Evolutionary conservation across 2,329 filamentous ascomycete genomes (phyloP).

Genomic region (Hypoxylon sp.): DNA sequence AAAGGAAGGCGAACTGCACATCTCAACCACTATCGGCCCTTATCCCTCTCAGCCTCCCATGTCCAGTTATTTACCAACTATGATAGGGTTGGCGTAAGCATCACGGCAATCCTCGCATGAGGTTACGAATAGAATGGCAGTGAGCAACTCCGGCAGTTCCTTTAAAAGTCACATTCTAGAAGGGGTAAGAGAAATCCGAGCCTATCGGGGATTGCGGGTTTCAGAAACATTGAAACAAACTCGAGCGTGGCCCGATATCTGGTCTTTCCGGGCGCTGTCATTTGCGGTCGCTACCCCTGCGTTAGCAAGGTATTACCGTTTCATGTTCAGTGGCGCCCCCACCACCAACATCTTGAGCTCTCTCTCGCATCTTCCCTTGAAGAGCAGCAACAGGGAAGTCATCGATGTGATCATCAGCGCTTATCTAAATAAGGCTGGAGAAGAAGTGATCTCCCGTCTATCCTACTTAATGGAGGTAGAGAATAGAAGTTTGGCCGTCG

Average conservation of each 20-base stretch:
- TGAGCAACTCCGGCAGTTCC: constrained; percentile 10
- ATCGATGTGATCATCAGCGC: constrained; percentile 33
- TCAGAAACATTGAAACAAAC: constrained; percentile 39
- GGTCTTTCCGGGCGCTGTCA: constrained; percentile 6
- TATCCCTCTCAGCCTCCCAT: constrained; percentile 12
- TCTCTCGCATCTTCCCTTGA: constrained; percentile 22
- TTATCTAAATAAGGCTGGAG: constrained; percentile 29
- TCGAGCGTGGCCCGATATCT: constrained; percentile 24
- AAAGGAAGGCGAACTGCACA: constrained; percentile 7
- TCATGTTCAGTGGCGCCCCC: constrained; percentile 32
- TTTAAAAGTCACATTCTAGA: constrained; percentile 13
- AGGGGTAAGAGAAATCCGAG: constrained; percentile 25
- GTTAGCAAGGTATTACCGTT: constrained; percentile 31
- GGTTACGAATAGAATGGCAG: constrained; percentile 19
- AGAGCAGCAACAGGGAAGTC: constrained; percentile 28
- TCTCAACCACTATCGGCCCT: constrained; percentile 5
- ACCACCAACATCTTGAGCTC: constrained; percentile 24
- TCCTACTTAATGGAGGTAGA: constrained; percentile 15
- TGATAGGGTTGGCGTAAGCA: constrained; percentile 12
- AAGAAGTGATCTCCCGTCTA: constrained; percentile 21
- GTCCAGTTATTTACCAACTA: constrained; percentile 6
- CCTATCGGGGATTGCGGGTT: constrained; percentile 29
- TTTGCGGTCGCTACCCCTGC: constrained; percentile 26
- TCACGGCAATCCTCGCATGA: constrained; percentile 21
- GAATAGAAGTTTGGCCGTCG: constrained; percentile 4